Percentiles rank a stretch among this genome's conserved stretches.
These are phyloP conservation scores for Phytophthora vignae DNA, from an alignment of 352 stramenopile species.

Conservation along the genomic window DNA sequence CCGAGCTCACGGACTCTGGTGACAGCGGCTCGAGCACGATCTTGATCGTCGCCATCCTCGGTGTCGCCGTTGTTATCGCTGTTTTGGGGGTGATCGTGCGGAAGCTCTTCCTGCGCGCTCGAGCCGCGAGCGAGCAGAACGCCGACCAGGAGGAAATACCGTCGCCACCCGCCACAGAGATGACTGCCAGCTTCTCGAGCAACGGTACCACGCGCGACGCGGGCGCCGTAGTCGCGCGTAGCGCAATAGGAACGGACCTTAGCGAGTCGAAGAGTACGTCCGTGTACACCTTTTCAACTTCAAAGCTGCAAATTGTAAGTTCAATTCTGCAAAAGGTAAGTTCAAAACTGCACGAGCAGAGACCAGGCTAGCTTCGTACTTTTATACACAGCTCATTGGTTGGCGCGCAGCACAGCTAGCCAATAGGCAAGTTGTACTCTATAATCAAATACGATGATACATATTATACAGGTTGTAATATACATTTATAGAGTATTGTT, in stretches of 20 bases:
- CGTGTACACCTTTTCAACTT: no score
- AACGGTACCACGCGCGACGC: neutral
- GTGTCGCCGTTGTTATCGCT: neutral
- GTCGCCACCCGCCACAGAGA: neutral
- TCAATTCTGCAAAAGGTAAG: no score
- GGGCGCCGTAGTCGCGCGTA: neutral
- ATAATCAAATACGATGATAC: no score
- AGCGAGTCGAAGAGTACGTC: neutral
- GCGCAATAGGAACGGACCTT: neutral
- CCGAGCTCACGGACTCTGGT: neutral
- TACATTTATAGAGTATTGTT: no score
- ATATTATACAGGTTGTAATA: no score
- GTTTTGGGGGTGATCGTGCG: neutral
- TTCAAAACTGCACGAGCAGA: no score
- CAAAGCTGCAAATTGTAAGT: no score
- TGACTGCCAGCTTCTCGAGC: neutral
- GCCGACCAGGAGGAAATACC: neutral
- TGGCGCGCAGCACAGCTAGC: no score
- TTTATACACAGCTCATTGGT: no score
- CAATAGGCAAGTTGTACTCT: no score
- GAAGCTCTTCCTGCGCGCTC: neutral
- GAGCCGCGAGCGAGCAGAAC: neutral
- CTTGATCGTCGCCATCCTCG: neutral
- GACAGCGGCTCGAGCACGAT: neutral
- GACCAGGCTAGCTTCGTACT: no score